Conservation (phyloP, 305 asterid genomes). For the Solanum hybrid region DNA sequence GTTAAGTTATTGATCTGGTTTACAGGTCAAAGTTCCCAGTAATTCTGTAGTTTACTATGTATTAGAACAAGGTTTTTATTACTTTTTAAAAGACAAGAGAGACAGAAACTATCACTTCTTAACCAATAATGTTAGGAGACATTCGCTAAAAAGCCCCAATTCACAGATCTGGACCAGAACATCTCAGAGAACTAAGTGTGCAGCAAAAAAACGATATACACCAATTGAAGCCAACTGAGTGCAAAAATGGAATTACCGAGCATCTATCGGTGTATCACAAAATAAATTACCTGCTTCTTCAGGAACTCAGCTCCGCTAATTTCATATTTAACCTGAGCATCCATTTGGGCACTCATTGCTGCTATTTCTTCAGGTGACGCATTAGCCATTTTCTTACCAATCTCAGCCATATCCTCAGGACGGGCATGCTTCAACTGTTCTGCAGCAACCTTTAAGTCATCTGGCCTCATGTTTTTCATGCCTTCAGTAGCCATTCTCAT, state of each 20-base stretch:
- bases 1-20: neutral
- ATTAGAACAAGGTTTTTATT: neutral
- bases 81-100: neutral
- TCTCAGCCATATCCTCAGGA: constrained; percentile 94
- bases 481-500: constrained; percentile 90
- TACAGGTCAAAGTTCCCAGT: neutral
- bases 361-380: constrained; percentile 88
- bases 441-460: constrained; percentile 77
- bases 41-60: neutral
- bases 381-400: constrained; percentile 81
- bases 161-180: neutral
- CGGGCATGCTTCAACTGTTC: constrained; percentile 86
- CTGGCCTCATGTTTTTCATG: constrained; percentile 82
- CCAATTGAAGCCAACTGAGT: neutral
- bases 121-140: neutral
- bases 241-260: neutral
- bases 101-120: neutral
- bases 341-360: constrained; percentile 64
- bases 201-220: neutral
- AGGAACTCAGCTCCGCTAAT: constrained; percentile 78
- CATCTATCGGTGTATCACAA: neutral
- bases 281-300: constrained; percentile 65
- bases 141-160: neutral
- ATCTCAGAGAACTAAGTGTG: neutral
- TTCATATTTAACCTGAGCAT: constrained; percentile 67